Evolutionary conservation across 768 basidiomycete species (phyloP).

Genomic region (Lentinula sp.): DNA sequence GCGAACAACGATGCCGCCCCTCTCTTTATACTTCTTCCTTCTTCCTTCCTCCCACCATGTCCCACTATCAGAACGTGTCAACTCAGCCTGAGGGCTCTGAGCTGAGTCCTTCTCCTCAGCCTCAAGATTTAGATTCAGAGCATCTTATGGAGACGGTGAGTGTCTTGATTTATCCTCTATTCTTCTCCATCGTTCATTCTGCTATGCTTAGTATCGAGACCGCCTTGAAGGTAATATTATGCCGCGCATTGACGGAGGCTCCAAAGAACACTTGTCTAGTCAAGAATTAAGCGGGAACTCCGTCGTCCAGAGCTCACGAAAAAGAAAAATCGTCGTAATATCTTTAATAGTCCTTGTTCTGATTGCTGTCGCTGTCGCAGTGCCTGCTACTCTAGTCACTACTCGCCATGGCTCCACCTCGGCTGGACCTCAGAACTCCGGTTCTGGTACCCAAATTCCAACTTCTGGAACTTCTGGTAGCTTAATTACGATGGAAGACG

Average conservation of each 20-base stretch:
- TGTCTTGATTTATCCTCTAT: neutral
- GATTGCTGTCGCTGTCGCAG: constrained; percentile 30
- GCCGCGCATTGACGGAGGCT: neutral
- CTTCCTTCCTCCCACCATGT: constrained; percentile 8
- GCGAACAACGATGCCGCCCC: neutral
- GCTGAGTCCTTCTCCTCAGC: constrained; percentile 9
- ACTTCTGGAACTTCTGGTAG: constrained; percentile 63
- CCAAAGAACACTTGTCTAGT: neutral
- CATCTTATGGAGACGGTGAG: constrained; percentile 14
- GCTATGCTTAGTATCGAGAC: neutral
- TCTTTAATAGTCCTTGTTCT: constrained; percentile 21
- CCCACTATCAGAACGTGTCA: constrained; percentile 10
- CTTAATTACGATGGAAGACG: constrained; percentile 63
- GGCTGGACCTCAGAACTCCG: constrained; percentile 9
- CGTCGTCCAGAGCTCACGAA: constrained; percentile 3
- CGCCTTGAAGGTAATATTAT: neutral
- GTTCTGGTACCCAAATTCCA: constrained; percentile 8
- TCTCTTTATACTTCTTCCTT: neutral
- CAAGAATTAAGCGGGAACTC: neutral
- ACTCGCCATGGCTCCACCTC: constrained; percentile 8
- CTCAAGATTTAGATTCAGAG: constrained; percentile 9
- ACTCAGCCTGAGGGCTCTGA: constrained; percentile 7
- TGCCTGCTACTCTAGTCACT: constrained; percentile 24
- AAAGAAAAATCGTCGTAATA: constrained; percentile 16
- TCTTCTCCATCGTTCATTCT: neutral